Base-by-base conservation (phyloP, 2,329 filamentous ascomycete genomes). In the Ophiostoma tasmaniense region DNA sequence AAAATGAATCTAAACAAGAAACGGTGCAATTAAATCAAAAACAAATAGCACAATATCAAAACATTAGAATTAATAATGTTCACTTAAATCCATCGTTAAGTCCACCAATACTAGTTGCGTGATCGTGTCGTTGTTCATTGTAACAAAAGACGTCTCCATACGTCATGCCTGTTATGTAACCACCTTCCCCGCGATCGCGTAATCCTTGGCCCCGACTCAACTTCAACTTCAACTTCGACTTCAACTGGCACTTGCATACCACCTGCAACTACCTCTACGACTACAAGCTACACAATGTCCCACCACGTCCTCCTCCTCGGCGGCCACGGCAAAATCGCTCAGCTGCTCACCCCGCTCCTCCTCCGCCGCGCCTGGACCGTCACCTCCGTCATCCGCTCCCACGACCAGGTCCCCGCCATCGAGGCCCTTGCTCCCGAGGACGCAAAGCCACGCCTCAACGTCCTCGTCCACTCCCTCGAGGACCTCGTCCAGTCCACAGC, bases 301-400 rank as follows among this genome's bases (percentile, higher is more conserved):
- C 61, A 64, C 61, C 61, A 64, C 61, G 61, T 93, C 70, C 87
- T 93, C 71, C 79, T 95, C 73, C 85, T 95, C 72, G 91, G 91
- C 75, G 92, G 91, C 74, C 91, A 93, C 80, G 92, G 92, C 80
- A 92, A 93, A 77, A 79, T 95, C 70, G 86, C 91, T 73, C 86
- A 91, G 70, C 80, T 89, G 61, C 84, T 95, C 52, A 95, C 91
- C 10, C 90, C 90, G 1, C 83, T 93, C 70, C 87, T 96, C 8
- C 86, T 95, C 59, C 82, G 87, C 66, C 87, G 88, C 73, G 86
- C 86, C 42, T 94, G 91, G 89, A 86, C 86, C 73, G 89, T 96
- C 68, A 93, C 90, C 70, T 91, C 89, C 76, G 81, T 95, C 71
- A 89, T 96, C 77, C 90, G 92, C 74, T 85, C 87, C 72, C 80